Conservation (phyloP, 805 yeast genomes). For the Yarrowia porcina region DNA sequence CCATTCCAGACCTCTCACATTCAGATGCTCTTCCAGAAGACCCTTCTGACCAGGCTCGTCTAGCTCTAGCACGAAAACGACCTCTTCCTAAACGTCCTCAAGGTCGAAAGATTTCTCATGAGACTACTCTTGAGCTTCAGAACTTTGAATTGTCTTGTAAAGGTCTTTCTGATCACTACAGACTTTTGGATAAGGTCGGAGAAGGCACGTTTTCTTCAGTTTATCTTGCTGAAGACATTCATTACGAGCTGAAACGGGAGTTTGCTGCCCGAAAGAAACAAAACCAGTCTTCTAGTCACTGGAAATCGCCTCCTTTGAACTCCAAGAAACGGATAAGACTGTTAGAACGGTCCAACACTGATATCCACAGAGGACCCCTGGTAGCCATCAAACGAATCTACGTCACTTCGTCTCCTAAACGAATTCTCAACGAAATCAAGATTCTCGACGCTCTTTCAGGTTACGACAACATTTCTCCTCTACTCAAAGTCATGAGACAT, state of each 20-base stretch:
- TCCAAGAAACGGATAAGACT: conserved; percentile 6
- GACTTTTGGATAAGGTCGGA: conserved; percentile 57
- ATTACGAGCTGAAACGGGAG: conserved; percentile 39
- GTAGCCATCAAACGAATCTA: conserved; percentile 93
- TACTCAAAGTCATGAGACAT: conserved; percentile 79
- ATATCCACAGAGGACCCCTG: conserved; percentile 27
- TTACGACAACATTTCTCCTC: conserved; percentile 69
- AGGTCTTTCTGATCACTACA: conserved; percentile 47
- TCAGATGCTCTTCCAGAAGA: neutral
- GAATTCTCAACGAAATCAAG: conserved; percentile 85
- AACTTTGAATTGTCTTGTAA: conserved; percentile 46
- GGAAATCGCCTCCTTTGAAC: conserved; percentile 14
- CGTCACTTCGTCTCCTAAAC: conserved; percentile 89
- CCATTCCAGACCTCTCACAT: conserved; percentile 14
- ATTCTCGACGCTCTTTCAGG: conserved; percentile 43
- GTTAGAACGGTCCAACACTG: neutral
- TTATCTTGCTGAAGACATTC: conserved; percentile 55
- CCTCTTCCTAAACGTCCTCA: conserved; percentile 1
- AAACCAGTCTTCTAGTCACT: neutral
- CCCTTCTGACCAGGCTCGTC: neutral
- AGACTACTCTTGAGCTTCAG: conserved; percentile 29
- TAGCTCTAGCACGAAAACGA: neutral
- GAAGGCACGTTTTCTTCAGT: conserved; percentile 67
- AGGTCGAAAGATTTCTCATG: conserved; percentile 18
- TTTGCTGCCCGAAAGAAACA: neutral